Base-by-base conservation (phyloP, 805 yeast species). In the Ogataea kodamae region DNA sequence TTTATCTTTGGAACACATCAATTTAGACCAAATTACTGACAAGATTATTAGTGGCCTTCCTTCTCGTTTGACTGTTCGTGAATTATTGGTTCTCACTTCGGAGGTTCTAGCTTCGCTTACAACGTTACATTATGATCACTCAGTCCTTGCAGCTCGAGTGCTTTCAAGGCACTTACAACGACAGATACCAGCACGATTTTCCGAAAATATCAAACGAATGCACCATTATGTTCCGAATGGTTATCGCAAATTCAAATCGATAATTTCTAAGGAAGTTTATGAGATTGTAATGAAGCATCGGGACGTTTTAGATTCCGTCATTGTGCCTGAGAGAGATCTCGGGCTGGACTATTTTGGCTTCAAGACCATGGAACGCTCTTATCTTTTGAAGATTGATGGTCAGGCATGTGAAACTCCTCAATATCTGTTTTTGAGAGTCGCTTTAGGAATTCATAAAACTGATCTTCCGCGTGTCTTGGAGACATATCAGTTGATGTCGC, bases 31-130 rank as follows among this genome's bases (percentile, higher is more conserved):
- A 22, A 62, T 70, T 34, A 62, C 76, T 13, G 69, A 64, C 37
- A 65, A 70, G 46, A 71, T 73, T 11, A 60, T 59, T 22, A 49
- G 60, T 1, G 79, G 78, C 13, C 70, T 74, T 13, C 74, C 75
- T 28, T 67, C 64, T 30, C 65, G 64, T 21, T 65, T 73, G 16
- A 64, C 65, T 30, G 62, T 71, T 16, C 59, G 63, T 15, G 74
- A 74, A 27, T 42, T 62, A 7, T 24, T 53, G 4, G 46, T 49
- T 11, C 41, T 59, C 28, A 89, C 96, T 20, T 95, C 97, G 18
- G 98, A 92, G 62, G 85, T 92, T 11, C 83, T 92, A 32, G 97
- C 97, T 17, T 84, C 86, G 48, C 77, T 89, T 88, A 87, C 96
- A 27, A 89, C 97, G 5, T 73, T 78, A 39, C 97, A 90, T 60